A percentile compares a stretch with the other conserved stretches of the same genome.
Evolutionary conservation across 2,329 filamentous ascomycete genomes (phyloP).

Genomic region (Hymenoscyphus repandus): DNA sequence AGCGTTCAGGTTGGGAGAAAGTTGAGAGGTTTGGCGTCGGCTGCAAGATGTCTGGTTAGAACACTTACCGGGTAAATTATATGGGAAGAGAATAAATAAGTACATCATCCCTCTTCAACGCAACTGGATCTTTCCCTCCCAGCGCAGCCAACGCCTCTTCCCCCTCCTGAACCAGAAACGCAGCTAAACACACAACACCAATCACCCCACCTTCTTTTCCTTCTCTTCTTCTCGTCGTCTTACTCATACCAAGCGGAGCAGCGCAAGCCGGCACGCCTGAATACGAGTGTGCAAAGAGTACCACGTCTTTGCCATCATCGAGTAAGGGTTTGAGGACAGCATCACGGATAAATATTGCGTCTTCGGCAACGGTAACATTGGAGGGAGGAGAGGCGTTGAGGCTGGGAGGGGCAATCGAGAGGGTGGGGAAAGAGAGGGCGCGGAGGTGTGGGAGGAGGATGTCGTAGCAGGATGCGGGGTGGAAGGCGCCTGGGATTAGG

Average conservation of each 20-base stretch:
- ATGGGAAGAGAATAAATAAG: too few species aligned
- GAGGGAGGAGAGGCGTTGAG: neutral
- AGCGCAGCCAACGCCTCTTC: neutral
- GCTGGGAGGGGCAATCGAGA: neutral
- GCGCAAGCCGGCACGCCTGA: neutral
- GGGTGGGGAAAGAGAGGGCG: slow-evolving; percentile 6
- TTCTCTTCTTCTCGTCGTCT: too few species aligned
- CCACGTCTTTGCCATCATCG: neutral
- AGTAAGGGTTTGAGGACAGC: neutral
- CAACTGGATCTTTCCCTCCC: neutral
- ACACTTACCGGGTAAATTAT: too few species aligned
- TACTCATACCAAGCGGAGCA: neutral
- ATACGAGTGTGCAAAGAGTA: neutral
- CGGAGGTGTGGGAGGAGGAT: slow-evolving; percentile 5
- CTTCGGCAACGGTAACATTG: neutral
- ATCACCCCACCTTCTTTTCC: neutral
- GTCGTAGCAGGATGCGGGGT: slow-evolving; percentile 7
- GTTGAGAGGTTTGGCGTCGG: neutral
- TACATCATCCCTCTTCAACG: too few species aligned
- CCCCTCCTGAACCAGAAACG: neutral
- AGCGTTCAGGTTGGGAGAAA: neutral
- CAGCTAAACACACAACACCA: neutral
- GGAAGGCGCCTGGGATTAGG: slow-evolving; percentile 14
- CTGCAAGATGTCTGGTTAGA: neutral
- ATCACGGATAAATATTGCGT: neutral